These are phyloP conservation scores for Hibiscus mutabilis DNA, from an alignment of 345 rosid genomes.

Conservation along the genomic window DNA sequence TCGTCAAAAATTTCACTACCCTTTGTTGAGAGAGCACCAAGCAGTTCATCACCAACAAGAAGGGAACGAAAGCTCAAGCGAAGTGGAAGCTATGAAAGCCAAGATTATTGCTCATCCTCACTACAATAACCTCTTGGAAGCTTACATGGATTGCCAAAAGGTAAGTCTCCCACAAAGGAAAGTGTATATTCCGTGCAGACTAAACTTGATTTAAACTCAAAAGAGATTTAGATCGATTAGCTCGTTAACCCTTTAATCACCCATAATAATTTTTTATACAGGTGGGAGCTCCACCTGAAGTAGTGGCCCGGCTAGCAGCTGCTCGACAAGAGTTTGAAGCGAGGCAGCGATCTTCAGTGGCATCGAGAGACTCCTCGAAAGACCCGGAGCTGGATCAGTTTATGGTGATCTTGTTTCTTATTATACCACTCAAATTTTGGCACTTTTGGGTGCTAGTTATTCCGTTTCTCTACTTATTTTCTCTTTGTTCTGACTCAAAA, in stretches of 20 bases:
- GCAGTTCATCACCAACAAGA: slow-evolving; percentile 39
- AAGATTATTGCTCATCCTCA: slow-evolving; percentile 94
- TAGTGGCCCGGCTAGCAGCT: slow-evolving; percentile 57
- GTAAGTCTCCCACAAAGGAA: slow-evolving; percentile 19
- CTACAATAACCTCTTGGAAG: slow-evolving; percentile 78
- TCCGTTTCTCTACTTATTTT: background rate
- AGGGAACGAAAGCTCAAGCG: slow-evolving; percentile 37
- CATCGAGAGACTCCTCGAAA: slow-evolving; percentile 37
- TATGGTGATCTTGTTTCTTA: slow-evolving; percentile 49
- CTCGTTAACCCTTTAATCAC: background rate
- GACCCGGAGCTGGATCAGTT: slow-evolving; percentile 98
- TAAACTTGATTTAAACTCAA: background rate
- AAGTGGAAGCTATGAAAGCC: slow-evolving; percentile 77
- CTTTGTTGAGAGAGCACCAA: slow-evolving; percentile 46
- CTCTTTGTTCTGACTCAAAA: background rate
- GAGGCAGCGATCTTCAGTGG: slow-evolving; percentile 42
- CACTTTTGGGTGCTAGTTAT: background rate
- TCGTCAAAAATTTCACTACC: slow-evolving; percentile 48
- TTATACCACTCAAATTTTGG: background rate
- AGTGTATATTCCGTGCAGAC: background rate
- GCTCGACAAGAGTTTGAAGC: slow-evolving; percentile 75
- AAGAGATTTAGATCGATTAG: background rate
- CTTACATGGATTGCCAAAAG: slow-evolving; percentile 97
- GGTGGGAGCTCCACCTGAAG: slow-evolving; percentile 98
- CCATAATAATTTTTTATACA: slow-evolving; percentile 14